These are phyloP conservation scores for Backusella macrospora DNA, from an alignment of 192 early-diverging fungal species.

Conservation along the genomic window DNA sequence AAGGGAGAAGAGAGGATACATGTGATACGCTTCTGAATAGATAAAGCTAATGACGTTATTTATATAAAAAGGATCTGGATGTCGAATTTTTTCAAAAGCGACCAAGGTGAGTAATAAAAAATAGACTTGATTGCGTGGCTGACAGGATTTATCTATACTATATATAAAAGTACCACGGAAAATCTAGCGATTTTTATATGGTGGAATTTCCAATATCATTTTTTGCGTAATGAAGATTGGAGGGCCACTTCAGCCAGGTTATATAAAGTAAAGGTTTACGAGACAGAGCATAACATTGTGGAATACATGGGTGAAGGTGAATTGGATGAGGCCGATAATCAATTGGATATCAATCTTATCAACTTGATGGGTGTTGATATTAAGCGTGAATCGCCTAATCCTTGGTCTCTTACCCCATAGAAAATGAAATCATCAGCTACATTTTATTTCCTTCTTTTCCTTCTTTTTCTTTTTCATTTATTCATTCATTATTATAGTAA, in stretches of 20 bases:
- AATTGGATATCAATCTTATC: constrained; percentile 5
- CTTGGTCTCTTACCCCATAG: background rate
- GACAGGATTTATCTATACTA: background rate
- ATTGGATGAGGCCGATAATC: constrained; percentile 12
- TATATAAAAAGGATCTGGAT: constrained; percentile 72
- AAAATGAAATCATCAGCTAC: background rate
- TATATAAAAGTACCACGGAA: constrained; percentile 75
- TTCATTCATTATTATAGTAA: too few relatives aligned
- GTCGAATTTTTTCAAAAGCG: constrained; percentile 71
- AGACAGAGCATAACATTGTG: constrained; percentile 72
- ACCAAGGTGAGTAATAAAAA: constrained; percentile 54
- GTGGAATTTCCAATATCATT: constrained; percentile 51
- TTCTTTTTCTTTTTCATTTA: too few relatives aligned
- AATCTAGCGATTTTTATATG: constrained; percentile 89
- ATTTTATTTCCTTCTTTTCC: too few relatives aligned
- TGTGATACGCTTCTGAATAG: too few relatives aligned
- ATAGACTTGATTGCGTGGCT: background rate
- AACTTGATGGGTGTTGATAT: background rate
- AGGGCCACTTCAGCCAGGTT: constrained; percentile 33
- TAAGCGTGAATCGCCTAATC: background rate
- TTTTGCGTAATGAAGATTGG: constrained; percentile 16
- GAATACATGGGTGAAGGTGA: constrained; percentile 62
- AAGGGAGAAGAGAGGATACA: too few relatives aligned
- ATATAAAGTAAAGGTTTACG: constrained; percentile 65
- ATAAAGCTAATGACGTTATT: background rate